These are phyloP conservation scores for Gigaspora rosea DNA, from an alignment of 192 early-diverging fungal genomes.

Conservation along the genomic window DNA sequence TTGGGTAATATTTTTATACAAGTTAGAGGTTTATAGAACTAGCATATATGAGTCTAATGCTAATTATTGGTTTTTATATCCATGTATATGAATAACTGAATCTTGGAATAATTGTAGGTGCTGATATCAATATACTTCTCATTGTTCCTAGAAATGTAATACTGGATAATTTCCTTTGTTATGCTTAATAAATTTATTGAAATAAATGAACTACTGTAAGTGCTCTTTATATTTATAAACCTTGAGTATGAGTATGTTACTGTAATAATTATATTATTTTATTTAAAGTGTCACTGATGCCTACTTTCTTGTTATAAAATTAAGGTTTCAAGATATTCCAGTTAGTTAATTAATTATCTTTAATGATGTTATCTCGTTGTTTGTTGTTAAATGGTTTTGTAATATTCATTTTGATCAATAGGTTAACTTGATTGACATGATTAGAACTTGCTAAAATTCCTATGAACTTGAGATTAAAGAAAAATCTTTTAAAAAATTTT, in stretches of 20 bases:
- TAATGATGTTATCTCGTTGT: not conserved
- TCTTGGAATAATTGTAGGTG: slow-evolving; percentile 45
- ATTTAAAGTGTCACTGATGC: slow-evolving; percentile 72
- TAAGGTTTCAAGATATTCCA: slow-evolving; percentile 88
- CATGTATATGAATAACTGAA: not conserved
- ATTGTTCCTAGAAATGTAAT: slow-evolving; percentile 88
- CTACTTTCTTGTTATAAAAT: slow-evolving; percentile 93
- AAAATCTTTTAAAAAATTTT: slow-evolving; percentile 80
- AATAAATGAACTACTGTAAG: slow-evolving; percentile 78
- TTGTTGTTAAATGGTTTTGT: not conserved
- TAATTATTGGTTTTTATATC: too few relatives aligned
- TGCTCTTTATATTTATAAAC: not conserved
- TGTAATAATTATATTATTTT: too few relatives aligned
- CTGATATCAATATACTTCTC: slow-evolving; percentile 99
- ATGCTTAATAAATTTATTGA: slow-evolving; percentile 76
- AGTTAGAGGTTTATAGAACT: slow-evolving; percentile 90
- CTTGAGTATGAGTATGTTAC: not conserved
- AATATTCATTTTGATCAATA: slow-evolving; percentile 26
- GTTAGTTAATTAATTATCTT: slow-evolving; percentile 45
- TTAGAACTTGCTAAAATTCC: slow-evolving; percentile 75
- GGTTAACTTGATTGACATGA: slow-evolving; percentile 91
- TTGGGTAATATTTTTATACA: slow-evolving; percentile 96
- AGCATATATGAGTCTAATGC: slow-evolving; percentile 50
- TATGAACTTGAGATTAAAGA: slow-evolving; percentile 83
- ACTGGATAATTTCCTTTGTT: slow-evolving; percentile 89